Conservation (phyloP, 1,284 basidiomycete genomes). For the Ganoderma boninense region DNA sequence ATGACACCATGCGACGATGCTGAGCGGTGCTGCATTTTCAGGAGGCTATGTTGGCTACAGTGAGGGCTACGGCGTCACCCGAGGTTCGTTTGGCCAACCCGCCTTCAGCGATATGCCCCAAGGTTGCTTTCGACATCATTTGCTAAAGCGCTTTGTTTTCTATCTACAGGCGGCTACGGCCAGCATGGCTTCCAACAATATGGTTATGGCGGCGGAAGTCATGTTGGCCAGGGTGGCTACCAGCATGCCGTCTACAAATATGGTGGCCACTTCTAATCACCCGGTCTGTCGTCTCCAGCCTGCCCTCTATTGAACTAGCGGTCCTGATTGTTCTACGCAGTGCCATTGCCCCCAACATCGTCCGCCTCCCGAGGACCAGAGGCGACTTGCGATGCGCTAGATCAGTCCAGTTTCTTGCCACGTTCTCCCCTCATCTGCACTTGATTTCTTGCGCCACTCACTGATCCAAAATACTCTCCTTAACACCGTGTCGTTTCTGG, state of each 20-base stretch:
- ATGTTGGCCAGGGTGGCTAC: slow-evolving; percentile 28
- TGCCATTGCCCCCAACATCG: background rate
- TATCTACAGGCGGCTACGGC: slow-evolving; percentile 24
- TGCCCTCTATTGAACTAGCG: too few relatives aligned
- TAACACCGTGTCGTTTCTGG: slow-evolving; percentile 45
- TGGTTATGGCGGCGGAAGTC: slow-evolving; percentile 34
- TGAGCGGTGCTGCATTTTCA: background rate
- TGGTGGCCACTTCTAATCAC: slow-evolving; percentile 31
- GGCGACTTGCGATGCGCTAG: background rate
- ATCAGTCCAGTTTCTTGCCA: slow-evolving; percentile 3
- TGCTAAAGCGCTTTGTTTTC: slow-evolving; percentile 4
- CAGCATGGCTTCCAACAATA: slow-evolving; percentile 31
- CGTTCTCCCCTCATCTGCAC: slow-evolving; percentile 28
- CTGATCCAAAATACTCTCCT: slow-evolving; percentile 49
- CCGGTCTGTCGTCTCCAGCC: slow-evolving; percentile 15
- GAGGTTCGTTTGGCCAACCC: slow-evolving; percentile 31
- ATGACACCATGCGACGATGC: slow-evolving; percentile 17
- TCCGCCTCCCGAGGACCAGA: background rate
- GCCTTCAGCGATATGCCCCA: slow-evolving; percentile 8
- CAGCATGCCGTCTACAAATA: slow-evolving; percentile 36
- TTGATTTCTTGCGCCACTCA: slow-evolving; percentile 41
- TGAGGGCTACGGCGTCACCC: slow-evolving; percentile 35
- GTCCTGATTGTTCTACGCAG: background rate
- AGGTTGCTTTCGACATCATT: slow-evolving; percentile 12
- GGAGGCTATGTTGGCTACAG: slow-evolving; percentile 40